Conservation (phyloP, 164 flowering plant species). For the Stephania japonica region DNA sequence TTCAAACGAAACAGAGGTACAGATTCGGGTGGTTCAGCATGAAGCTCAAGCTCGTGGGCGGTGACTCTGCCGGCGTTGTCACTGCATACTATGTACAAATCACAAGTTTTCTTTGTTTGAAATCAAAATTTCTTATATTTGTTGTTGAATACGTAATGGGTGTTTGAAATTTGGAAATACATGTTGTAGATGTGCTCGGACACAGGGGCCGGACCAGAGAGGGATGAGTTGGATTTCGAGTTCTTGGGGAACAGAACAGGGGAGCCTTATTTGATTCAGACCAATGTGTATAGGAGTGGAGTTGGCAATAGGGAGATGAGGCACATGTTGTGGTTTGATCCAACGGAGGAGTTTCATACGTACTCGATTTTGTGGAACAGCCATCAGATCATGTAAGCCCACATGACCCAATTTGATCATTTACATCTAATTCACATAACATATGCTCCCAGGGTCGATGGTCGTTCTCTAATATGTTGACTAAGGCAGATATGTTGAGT, state of each 20-base stretch:
- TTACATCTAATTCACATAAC: too few species aligned
- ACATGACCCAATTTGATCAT: too few species aligned
- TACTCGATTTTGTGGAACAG: conserved; percentile 77
- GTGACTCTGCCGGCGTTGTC: conserved; percentile 94
- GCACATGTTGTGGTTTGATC: conserved; percentile 86
- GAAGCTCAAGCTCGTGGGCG: conserved; percentile 87
- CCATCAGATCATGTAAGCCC: conserved; percentile 59
- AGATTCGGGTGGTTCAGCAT: conserved; percentile 97
- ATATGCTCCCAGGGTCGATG: too few species aligned
- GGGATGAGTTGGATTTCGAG: conserved; percentile 92
- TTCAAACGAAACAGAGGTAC: conserved; percentile 73
- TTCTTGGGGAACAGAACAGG: conserved; percentile 88
- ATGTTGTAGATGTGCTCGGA: conserved; percentile 78
- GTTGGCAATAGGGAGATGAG: conserved; percentile 83
- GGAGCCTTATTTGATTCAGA: conserved; percentile 72
- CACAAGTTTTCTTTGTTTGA: conserved; percentile 11
- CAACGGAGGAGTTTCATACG: conserved; percentile 74
- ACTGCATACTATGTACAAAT: conserved; percentile 79
- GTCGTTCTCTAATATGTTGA: too few species aligned
- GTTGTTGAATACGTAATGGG: background rate
- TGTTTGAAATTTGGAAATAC: background rate
- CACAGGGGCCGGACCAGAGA: conserved; percentile 65
- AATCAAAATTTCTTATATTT: background rate
- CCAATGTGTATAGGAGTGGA: conserved; percentile 81
- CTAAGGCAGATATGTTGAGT: too few species aligned